Base-by-base conservation (phyloP, 164 flowering plant species). In the Magnolia sinica region DNA sequence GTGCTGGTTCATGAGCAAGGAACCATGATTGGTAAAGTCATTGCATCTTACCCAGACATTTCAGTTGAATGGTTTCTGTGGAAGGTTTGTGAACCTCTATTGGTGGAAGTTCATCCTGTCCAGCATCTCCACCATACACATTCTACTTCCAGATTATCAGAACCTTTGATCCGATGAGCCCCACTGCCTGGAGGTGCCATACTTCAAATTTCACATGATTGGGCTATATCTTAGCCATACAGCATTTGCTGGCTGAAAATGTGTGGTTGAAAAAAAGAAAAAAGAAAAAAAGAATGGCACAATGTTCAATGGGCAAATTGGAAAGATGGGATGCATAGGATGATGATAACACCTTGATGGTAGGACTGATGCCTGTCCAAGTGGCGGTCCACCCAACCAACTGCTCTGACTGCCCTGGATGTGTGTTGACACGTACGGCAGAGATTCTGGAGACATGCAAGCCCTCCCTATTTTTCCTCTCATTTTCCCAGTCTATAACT, bases 1-100 rank as follows among this genome's bases (percentile, higher is more conserved):
- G 91, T 89, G 49, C 83, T 91, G 59, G 96, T 91, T 31, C 88
- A 86, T 68, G 93, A 86, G 19, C 96, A 91, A 85, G 93, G 93
- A 83, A 79, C 77, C 19, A 77, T 91, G 88, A 91, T 93, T 75
- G 98, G 98, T 93, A 85, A 76, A 74, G 61, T 55, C 31, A 8
- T 51, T 50, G 16, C 10, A 73, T 23, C 58, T 8, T n/a, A 37
- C 14, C 73, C 16, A 19, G 20, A 70, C 55, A 49, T 70, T 8
- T 45, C 19, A 27, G 71, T 68, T 37, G 4, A 31, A 37, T 37
- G 45, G 45, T 37, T 37, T 37, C 45, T 5, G 7, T 37, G 45
- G 45, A 37, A 37, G 61, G 16, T 55, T 55, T 10, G 19, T 55
- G 61, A 55, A 11, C 14, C 14, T 55, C 16, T 55, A 55, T 55